A percentile compares a stretch with the other conserved stretches of the same genome.
phyloP scores from a whole-genome alignment of 495 filamentous ascomycete species.

The Aspergillus olivimuriae region DNA sequence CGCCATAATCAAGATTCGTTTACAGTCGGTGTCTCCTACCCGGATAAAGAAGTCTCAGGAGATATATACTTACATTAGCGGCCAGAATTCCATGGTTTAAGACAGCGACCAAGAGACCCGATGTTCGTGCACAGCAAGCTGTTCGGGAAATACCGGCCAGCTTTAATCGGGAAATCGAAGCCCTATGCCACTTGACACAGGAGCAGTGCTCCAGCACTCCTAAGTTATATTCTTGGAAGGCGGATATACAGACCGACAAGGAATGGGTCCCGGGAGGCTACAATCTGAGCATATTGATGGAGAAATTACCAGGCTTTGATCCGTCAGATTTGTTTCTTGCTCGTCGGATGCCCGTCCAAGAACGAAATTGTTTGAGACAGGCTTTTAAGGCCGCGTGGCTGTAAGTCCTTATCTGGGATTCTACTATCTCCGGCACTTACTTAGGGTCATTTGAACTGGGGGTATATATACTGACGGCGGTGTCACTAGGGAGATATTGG shows the following conservation, averaged over 20 bases:
- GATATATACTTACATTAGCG: neutral
- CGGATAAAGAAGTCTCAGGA: neutral
- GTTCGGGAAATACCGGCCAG: neutral
- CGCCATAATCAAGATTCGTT: constrained; percentile 1
- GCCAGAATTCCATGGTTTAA: constrained; percentile 2
- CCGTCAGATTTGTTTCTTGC: neutral
- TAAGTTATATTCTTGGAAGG: neutral
- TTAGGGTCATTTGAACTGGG: neutral
- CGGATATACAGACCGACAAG: neutral
- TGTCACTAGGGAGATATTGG: neutral
- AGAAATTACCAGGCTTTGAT: neutral
- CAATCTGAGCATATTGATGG: constrained; percentile 3
- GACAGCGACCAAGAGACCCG: neutral
- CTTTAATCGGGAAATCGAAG: constrained; percentile 1
- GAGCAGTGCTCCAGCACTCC: constrained; percentile 3
- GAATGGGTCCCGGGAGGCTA: constrained; percentile 3
- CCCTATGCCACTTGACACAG: neutral
- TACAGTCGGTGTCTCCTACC: constrained; percentile 1
- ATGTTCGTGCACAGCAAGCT: constrained; percentile 1
- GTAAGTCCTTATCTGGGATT: neutral
- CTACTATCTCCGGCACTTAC: neutral
- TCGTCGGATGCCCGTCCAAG: neutral
- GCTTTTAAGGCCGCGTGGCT: constrained; percentile 6
- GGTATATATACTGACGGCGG: no score
- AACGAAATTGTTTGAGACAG: neutral